These are phyloP conservation scores for Solanum neorickii DNA, from an alignment of 257 asterid species.

Conservation along the genomic window DNA sequence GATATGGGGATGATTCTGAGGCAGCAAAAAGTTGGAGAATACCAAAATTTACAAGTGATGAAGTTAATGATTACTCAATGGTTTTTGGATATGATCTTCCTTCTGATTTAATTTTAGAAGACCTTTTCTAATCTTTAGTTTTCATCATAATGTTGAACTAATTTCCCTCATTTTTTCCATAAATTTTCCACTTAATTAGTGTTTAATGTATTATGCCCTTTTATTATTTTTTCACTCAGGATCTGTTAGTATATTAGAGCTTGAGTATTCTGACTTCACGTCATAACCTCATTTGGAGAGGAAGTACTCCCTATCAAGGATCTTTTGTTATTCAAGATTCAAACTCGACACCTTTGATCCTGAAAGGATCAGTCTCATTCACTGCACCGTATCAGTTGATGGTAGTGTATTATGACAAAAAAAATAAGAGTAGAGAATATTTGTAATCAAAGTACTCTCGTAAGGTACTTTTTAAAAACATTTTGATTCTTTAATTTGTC, in stretches of 20 bases:
- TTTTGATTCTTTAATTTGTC: not conserved
- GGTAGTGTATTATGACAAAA: not conserved
- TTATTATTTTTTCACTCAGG: too few relatives aligned
- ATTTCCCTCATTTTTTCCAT: not conserved
- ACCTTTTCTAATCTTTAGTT: slow-evolving; percentile 11
- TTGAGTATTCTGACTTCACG: not conserved
- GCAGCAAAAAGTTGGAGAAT: slow-evolving; percentile 44
- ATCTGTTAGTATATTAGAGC: not conserved
- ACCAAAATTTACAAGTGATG: slow-evolving; percentile 78
- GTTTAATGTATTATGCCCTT: not conserved
- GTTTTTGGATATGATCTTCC: slow-evolving; percentile 67
- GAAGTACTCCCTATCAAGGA: not conserved
- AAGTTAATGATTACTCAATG: slow-evolving; percentile 75
- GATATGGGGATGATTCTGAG: slow-evolving; percentile 31
- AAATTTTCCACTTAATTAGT: not conserved
- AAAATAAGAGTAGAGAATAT: not conserved
- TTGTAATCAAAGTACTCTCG: not conserved
- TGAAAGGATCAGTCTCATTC: not conserved
- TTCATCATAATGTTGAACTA: not conserved
- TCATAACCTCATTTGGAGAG: not conserved
- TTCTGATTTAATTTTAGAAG: slow-evolving; percentile 49
- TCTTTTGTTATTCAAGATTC: not conserved
- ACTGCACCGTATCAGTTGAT: fast-evolving
- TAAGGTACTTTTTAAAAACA: not conserved
- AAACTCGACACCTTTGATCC: not conserved